These are phyloP conservation scores for Phanerochaete carnosa DNA, from an alignment of 768 basidiomycete species.

Conservation along the genomic window DNA sequence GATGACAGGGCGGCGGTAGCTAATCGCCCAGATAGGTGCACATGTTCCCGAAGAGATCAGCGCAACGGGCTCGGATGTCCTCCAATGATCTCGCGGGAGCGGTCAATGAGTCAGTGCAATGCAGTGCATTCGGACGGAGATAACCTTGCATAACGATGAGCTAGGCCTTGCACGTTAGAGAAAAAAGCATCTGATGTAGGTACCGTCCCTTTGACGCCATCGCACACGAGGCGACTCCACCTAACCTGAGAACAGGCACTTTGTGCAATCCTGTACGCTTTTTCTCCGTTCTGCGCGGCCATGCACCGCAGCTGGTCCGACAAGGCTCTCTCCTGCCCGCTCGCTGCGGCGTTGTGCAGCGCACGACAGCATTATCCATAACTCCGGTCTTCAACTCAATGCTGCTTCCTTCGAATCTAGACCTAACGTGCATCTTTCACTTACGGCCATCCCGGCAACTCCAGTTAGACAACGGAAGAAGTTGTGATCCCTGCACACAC, in stretches of 20 bases:
- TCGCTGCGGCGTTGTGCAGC: background rate
- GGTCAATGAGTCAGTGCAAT: constrained; percentile 9
- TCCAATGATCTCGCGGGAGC: background rate
- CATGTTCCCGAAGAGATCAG: constrained; percentile 10
- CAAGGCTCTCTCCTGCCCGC: background rate
- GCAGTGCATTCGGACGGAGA: constrained; percentile 11
- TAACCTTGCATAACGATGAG: background rate
- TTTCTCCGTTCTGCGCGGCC: constrained; percentile 1
- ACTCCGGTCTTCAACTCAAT: background rate
- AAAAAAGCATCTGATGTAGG: constrained; percentile 9
- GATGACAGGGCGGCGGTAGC: constrained; percentile 12
- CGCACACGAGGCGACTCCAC: constrained; percentile 4
- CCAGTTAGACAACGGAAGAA: background rate
- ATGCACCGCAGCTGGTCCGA: constrained; percentile 5
- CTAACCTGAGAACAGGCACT: background rate
- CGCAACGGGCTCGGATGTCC: constrained; percentile 7
- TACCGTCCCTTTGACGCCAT: constrained; percentile 1
- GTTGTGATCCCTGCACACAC: background rate
- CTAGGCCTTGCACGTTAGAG: constrained; percentile 3
- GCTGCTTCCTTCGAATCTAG: background rate
- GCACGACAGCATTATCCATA: background rate
- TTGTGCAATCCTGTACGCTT: constrained; percentile 2
- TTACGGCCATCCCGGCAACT: background rate
- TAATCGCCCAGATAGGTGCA: constrained; percentile 7
- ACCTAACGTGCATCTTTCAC: background rate